phyloP scores from a whole-genome alignment of 2,329 filamentous ascomycete genomes.

The Colletotrichum plurivorum region DNA sequence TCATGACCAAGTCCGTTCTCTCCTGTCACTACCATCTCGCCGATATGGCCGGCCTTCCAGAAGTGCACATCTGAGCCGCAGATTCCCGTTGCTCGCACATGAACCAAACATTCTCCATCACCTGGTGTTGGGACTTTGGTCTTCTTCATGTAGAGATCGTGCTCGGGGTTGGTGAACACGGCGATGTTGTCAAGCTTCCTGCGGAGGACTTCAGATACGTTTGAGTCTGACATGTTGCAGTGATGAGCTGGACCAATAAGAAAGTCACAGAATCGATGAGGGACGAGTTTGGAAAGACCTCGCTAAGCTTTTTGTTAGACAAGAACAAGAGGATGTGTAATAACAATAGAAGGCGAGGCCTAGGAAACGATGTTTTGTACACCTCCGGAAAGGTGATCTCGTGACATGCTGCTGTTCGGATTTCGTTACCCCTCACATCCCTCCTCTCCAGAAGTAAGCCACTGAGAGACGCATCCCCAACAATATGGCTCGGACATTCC shows the following conservation, averaged over 20 bases:
- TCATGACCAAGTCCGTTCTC: slow-evolving; percentile 36
- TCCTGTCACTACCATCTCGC: slow-evolving; percentile 48
- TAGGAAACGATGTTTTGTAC: neutral
- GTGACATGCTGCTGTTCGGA: neutral
- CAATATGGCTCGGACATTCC: neutral
- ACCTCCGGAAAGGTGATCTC: neutral
- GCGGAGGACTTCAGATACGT: slow-evolving; percentile 13
- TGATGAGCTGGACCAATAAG: neutral
- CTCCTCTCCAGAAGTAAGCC: neutral
- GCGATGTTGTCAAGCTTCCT: slow-evolving; percentile 68
- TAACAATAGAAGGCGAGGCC: too few relatives aligned
- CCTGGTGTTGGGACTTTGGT: slow-evolving; percentile 56
- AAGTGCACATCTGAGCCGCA: slow-evolving; percentile 66
- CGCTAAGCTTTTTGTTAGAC: too few relatives aligned
- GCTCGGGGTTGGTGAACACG: slow-evolving; percentile 77
- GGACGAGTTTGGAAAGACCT: neutral
- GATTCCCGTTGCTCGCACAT: slow-evolving; percentile 78
- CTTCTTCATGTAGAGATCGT: slow-evolving; percentile 76
- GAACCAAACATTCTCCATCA: slow-evolving; percentile 61
- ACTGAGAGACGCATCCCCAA: slow-evolving; percentile 2
- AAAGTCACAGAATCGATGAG: neutral
- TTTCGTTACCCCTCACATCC: slow-evolving; percentile 24
- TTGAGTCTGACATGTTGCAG: slow-evolving; percentile 10
- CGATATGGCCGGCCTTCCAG: slow-evolving; percentile 54
- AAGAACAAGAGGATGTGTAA: too few relatives aligned